A percentile compares a stretch with the other conserved stretches of the same genome.
Evolutionary conservation across 768 basidiomycete species (phyloP).

Genomic region (Xerocomus spinulosus): DNA sequence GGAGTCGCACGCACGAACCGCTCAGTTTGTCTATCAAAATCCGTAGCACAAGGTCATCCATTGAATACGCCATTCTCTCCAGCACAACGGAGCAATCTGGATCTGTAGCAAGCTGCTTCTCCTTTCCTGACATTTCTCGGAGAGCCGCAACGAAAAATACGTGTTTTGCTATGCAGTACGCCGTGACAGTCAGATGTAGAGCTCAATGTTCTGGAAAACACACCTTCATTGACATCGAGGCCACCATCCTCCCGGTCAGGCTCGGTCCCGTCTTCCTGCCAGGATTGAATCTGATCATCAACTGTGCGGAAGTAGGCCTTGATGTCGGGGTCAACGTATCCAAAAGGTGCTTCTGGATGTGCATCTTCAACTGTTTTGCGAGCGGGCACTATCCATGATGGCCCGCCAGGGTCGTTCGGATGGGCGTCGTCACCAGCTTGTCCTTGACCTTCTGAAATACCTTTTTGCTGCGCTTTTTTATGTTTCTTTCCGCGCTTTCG

Average conservation of each 20-base stretch:
- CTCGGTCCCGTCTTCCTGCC: slow-evolving; percentile 54
- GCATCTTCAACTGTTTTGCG: slow-evolving; percentile 36
- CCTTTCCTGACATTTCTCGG: slow-evolving; percentile 80
- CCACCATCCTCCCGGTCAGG: slow-evolving; percentile 45
- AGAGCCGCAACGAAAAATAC: slow-evolving; percentile 81
- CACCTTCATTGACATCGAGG: slow-evolving; percentile 69
- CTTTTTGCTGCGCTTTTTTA: slow-evolving; percentile 42
- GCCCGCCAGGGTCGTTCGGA: slow-evolving; percentile 35
- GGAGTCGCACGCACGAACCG: slow-evolving; percentile 67
- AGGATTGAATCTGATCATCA: slow-evolving; percentile 81
- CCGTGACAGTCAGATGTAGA: background rate
- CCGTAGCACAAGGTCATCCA: slow-evolving; percentile 94
- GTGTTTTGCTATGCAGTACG: slow-evolving; percentile 51
- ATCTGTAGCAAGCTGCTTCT: slow-evolving; percentile 87
- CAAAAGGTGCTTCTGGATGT: slow-evolving; percentile 77
- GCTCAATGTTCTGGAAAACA: slow-evolving; percentile 12
- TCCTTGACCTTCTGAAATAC: background rate
- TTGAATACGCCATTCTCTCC: slow-evolving; percentile 86
- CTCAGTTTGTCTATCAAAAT: slow-evolving; percentile 84
- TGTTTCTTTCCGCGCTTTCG: slow-evolving; percentile 76
- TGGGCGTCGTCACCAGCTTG: slow-evolving; percentile 4
- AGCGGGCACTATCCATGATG: slow-evolving; percentile 66
- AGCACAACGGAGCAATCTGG: slow-evolving; percentile 88
- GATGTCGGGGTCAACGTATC: slow-evolving; percentile 81
- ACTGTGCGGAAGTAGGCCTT: slow-evolving; percentile 92